Conservation (phyloP, 139 green algal species). For the Picochlorum costavermella region DNA sequence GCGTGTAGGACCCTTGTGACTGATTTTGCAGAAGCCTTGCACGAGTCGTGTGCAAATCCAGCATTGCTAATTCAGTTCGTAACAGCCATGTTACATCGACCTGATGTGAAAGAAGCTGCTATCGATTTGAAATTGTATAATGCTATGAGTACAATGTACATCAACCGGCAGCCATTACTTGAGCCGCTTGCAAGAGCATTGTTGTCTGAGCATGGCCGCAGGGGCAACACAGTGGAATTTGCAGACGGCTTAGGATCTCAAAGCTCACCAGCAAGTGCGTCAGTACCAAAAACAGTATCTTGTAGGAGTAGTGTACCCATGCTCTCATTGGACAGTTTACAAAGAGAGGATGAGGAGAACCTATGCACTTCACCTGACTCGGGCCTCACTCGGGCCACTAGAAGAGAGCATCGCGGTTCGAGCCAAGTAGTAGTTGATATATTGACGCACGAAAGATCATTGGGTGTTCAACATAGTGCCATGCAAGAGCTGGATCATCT, state of each 20-base stretch:
- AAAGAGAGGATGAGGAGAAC: too few relatives aligned
- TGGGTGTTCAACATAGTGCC: not conserved
- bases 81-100: slow-evolving; percentile 18
- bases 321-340: too few relatives aligned
- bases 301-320: too few relatives aligned
- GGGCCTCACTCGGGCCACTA: slow-evolving; percentile 27
- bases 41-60: slow-evolving; percentile 23
- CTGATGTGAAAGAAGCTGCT: slow-evolving; percentile 19
- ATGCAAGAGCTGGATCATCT: slow-evolving; percentile 25
- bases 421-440: not conserved
- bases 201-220: not conserved
- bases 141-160: slow-evolving; percentile 11
- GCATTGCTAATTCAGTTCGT: slow-evolving; percentile 21
- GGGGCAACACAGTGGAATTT: too few relatives aligned
- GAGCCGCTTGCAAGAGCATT: slow-evolving; percentile 10
- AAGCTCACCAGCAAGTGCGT: too few relatives aligned
- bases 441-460: too few relatives aligned
- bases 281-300: too few relatives aligned
- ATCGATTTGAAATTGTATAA: slow-evolving; percentile 14
- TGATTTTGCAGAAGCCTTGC: slow-evolving; percentile 11
- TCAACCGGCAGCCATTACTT: not conserved
- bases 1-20: slow-evolving; percentile 6
- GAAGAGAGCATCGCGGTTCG: slow-evolving; percentile 11
- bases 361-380: not conserved
- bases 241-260: too few relatives aligned